Base-by-base conservation (phyloP, 805 yeast species). In the Wickerhamomyces mucosus region DNA sequence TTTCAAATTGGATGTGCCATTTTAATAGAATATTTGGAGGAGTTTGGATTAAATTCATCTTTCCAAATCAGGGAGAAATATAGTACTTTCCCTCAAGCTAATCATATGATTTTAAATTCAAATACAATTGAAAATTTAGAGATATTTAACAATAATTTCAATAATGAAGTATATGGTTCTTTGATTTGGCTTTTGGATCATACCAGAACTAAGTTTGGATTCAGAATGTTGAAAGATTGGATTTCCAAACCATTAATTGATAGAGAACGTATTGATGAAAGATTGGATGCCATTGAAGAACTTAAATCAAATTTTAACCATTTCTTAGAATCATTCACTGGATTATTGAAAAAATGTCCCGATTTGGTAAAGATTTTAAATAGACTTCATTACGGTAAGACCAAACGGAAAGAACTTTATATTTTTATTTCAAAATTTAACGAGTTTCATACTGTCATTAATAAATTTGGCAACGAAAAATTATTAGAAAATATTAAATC, bases 111-210 rank as follows among this genome's bases (percentile, higher is more conserved):
- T 60, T 53, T 75, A 11, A 78, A 79, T 33, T 69, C 78, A 2
- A 75, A 70, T 43, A 75, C 95, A 0, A 42, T 92, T 5, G 65
- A 67, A 20, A 75, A 81, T 26, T 57, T 92, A 15, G 96, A 92
- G 46, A 68, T 92, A 1, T 84, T 82, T 45, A 59, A 61, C 15
- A 83, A 83, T 44, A 56, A 65, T 4, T 74, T 92, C 0, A 75
- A 75, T 39, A 51, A 58, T 10, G 57, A 64, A 5, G 61, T 60
- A 7, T 56, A 63, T 20, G 97, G 96, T 0, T 74, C 95, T 0
- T 56, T 89, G 11, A 51, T 82, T 12, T 83, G 94, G 86, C 59
- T 84, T 3, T 43, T 92, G 37, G 81, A 89, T 50, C 86, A 80
- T 41, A 83, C 97, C 0, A 58, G 72, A 21, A 83, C 97, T 0